phyloP scores from a whole-genome alignment of 2,329 filamentous ascomycete species.

The Thelonectria blattea region DNA sequence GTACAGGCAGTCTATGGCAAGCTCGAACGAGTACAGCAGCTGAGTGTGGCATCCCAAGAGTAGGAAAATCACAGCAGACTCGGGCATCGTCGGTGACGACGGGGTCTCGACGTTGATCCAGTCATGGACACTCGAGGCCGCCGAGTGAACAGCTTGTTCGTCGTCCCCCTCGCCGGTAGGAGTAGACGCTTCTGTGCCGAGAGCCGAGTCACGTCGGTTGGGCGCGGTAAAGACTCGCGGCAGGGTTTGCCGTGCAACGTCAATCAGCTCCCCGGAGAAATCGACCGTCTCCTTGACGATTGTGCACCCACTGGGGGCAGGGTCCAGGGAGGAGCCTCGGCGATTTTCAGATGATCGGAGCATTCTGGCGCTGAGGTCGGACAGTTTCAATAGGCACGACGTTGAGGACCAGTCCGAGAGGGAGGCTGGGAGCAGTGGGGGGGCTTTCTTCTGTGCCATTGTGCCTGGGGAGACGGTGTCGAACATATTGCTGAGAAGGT shows the following conservation, averaged over 20 bases:
- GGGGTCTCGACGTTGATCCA: not conserved
- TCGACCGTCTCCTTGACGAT: conserved; percentile 21
- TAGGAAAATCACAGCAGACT: conserved; percentile 20
- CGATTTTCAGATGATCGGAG: conserved; percentile 16
- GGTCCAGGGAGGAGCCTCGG: not conserved
- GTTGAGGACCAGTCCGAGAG: conserved; percentile 4
- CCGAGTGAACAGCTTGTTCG: not conserved
- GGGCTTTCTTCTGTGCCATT: not conserved
- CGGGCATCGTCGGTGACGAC: conserved; percentile 11
- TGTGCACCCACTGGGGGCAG: conserved; percentile 4
- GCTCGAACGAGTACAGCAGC: conserved; percentile 19
- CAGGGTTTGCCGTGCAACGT: conserved; percentile 17
- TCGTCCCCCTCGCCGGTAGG: conserved; percentile 3
- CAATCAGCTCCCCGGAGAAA: conserved; percentile 24
- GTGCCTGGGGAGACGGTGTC: not conserved
- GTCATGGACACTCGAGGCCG: conserved; percentile 5
- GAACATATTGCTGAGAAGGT: not conserved
- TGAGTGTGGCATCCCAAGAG: conserved; percentile 22
- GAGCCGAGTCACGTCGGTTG: not conserved
- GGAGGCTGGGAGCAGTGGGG: not conserved
- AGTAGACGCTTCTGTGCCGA: not conserved
- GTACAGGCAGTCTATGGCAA: conserved; percentile 20
- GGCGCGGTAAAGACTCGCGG: conserved; percentile 4
- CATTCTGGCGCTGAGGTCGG: conserved; percentile 19
- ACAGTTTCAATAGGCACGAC: conserved; percentile 17